Base-by-base conservation (phyloP, 345 rosid species). In the Noccaea caerulescens region DNA sequence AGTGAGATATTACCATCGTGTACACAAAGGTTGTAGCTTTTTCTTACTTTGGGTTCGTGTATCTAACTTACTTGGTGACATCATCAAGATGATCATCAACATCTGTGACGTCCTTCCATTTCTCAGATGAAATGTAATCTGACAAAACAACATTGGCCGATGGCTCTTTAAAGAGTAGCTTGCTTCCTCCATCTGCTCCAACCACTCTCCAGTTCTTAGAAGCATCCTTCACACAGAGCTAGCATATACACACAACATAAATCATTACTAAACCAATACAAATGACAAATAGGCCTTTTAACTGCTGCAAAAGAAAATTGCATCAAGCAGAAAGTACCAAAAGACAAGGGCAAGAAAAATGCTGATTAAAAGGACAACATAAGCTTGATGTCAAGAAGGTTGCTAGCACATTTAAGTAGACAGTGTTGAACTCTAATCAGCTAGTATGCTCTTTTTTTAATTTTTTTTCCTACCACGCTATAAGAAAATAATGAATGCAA, bases 71-170 rank as follows among this genome's bases (percentile, higher is more conserved):
- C 99, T 84, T 89, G 83, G 86, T 85, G 33, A 91, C 72, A 77
- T 91, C 89, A 46, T 91, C 99, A 33, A 94, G 98, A 81, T 91
- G 99, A 64, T 91, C 98, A 63, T 94, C 96, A 69, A 94, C 82
- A 78, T 94, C 97, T 18, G 88, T 87, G 38, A 94, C 69, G 72
- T 84, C 86, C 72, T 86, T 85, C 95, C 96, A 89, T 78, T 91
- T 94, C 76, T 75, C 84, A 3, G 93, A 83, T 42, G 89, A 76
- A 62, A 94, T 84, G 73, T 81, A 87, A 82, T 91, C 99, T 59
- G 70, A 66, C 38, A 94, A 68, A 55, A 91, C 81, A 63, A 69
- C 58, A 79, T 88, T 91, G 20, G 98, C 96, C 2, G 92, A 84
- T 71, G 97, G 93, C 75, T 89, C 99, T 87, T 87, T 91, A 39